Percentiles rank a stretch among this genome's conserved stretches.
phyloP scores from a whole-genome alignment of 441 rosid species.

The Eruca vesicaria region DNA sequence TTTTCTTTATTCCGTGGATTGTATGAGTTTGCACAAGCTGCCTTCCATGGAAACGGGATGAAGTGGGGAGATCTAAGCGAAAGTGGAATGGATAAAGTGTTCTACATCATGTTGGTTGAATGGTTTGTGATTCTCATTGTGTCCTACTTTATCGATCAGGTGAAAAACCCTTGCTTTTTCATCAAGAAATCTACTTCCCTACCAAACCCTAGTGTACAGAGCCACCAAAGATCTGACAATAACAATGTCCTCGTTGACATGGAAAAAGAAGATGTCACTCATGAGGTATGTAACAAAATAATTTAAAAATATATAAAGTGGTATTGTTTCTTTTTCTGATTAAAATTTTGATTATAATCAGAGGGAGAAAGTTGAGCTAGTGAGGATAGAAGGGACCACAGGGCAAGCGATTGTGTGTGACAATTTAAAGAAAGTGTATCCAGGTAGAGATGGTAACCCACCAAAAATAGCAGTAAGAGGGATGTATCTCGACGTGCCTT shows the following conservation, averaged over 20 bases:
- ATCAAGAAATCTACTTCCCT: conserved; percentile 46
- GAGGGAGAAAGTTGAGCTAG: conserved; percentile 80
- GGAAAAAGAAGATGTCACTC: conserved; percentile 82
- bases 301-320: not conserved
- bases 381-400: conserved; percentile 53
- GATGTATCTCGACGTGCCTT: conserved; percentile 75
- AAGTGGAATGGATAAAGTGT: conserved; percentile 66
- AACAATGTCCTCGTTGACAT: conserved; percentile 55
- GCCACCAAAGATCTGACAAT: conserved; percentile 62
- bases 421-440: conserved; percentile 76
- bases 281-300: conserved; percentile 63
- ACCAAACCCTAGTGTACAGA: conserved; percentile 51
- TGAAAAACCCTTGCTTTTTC: conserved; percentile 56
- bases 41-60: conserved; percentile 71
- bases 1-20: conserved; percentile 85
- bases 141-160: conserved; percentile 65
- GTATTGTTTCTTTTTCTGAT: not conserved
- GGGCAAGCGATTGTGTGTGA: conserved; percentile 71
- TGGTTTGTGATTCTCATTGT: conserved; percentile 63
- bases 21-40: conserved; percentile 68
- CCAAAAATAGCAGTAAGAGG: conserved; percentile 79
- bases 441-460: conserved; percentile 85
- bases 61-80: conserved; percentile 59
- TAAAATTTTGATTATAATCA: conserved; percentile 24
- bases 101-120: conserved; percentile 67